A percentile compares a stretch with the other conserved stretches of the same genome.
These are phyloP conservation scores for Rhizodiscina lignyota DNA, from an alignment of 495 filamentous ascomycete genomes.

Conservation along the genomic window DNA sequence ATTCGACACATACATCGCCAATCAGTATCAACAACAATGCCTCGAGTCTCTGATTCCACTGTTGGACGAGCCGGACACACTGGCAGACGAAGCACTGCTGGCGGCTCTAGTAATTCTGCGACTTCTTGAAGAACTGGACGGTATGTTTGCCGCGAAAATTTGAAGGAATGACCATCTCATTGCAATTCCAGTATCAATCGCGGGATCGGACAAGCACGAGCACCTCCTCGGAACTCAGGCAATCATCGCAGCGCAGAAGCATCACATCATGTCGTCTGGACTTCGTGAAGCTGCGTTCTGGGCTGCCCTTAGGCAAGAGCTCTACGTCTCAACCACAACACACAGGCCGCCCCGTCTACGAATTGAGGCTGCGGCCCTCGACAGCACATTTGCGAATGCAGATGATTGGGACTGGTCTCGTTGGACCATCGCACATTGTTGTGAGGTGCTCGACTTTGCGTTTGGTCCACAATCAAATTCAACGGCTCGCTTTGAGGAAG, in stretches of 20 bases:
- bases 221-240: slow-evolving; percentile 12
- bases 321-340: slow-evolving; percentile 10
- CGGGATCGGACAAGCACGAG: slow-evolving; percentile 9
- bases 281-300: slow-evolving; percentile 11
- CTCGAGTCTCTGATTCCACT: slow-evolving; percentile 9
- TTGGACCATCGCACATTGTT: slow-evolving; percentile 10
- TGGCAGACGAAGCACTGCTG: slow-evolving; percentile 9
- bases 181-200: slow-evolving; percentile 5
- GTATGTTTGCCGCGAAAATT: slow-evolving; percentile 1
- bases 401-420: slow-evolving; percentile 10
- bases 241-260: slow-evolving; percentile 8
- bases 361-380: slow-evolving; percentile 5
- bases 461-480: slow-evolving; percentile 10
- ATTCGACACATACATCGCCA: slow-evolving; percentile 11
- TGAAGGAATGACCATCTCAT: background rate
- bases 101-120: slow-evolving; percentile 11
- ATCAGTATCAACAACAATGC: slow-evolving; percentile 10
- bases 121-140: slow-evolving; percentile 12
- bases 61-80: slow-evolving; percentile 8
- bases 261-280: slow-evolving; percentile 4
- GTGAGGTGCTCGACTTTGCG: slow-evolving; percentile 9
- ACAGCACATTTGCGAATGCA: slow-evolving; percentile 8
- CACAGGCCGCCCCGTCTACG: slow-evolving; percentile 9
- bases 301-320: slow-evolving; percentile 11
- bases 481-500: slow-evolving; percentile 5